A percentile compares a stretch with the other conserved stretches of the same genome.
These are phyloP conservation scores for Spongispora temasekensis DNA, from an alignment of 1,284 basidiomycete genomes.

Conservation along the genomic window DNA sequence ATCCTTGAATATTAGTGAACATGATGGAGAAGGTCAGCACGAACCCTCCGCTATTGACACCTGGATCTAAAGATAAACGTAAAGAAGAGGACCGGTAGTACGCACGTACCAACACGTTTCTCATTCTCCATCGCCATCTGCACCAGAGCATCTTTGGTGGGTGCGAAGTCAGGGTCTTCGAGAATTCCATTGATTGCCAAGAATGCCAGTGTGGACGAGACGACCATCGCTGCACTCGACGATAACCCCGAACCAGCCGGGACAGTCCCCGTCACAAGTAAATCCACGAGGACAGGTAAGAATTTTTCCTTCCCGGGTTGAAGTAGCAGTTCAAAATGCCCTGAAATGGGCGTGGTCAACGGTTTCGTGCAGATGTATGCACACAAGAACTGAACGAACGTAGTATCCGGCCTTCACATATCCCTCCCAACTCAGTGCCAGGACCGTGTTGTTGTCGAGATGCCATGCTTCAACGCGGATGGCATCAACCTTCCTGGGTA, in stretches of 20 bases:
- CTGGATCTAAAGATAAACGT: constrained; percentile 28
- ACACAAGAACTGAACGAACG: constrained; percentile 41
- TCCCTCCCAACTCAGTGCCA: constrained; percentile 82
- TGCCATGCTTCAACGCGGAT: constrained; percentile 61
- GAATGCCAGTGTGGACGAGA: constrained; percentile 78
- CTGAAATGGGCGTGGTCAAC: constrained; percentile 37
- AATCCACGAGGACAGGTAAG: constrained; percentile 58
- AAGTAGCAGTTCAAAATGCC: constrained; percentile 76
- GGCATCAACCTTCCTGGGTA: constrained; percentile 53
- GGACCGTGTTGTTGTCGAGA: constrained; percentile 69
- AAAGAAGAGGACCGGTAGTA: constrained; percentile 4
- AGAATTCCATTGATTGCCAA: constrained; percentile 74
- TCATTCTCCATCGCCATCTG: constrained; percentile 81
- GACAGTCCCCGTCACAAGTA: constrained; percentile 77
- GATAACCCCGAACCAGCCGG: constrained; percentile 83
- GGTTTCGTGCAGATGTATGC: not conserved
- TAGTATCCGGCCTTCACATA: constrained; percentile 86
- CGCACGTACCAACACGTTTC: constrained; percentile 67
- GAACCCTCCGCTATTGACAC: constrained; percentile 76
- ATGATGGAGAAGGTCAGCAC: constrained; percentile 29
- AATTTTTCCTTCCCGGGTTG: constrained; percentile 28
- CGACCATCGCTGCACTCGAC: constrained; percentile 85
- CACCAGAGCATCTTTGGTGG: constrained; percentile 71
- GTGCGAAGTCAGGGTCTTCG: constrained; percentile 26
- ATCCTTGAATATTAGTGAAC: no score